A percentile compares a stretch with the other conserved stretches of the same genome.
Evolutionary conservation across 305 asterid species (phyloP).

Genomic region (Plantago coronopus): DNA sequence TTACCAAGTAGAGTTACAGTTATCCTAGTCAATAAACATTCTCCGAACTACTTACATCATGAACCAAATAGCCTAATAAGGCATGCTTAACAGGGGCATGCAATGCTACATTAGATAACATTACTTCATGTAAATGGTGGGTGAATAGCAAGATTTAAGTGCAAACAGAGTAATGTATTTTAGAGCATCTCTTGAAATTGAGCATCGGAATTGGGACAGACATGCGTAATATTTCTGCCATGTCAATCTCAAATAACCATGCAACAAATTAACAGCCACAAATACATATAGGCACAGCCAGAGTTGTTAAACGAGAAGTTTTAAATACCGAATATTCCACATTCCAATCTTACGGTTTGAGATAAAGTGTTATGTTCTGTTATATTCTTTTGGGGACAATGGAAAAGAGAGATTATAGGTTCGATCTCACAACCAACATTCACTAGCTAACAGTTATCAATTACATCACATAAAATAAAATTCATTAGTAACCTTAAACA

Average conservation of each 20-base stretch:
- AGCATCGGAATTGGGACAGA: too few relatives aligned
- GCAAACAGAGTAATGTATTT: too few relatives aligned
- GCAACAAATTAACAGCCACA: neutral
- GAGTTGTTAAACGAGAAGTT: neutral
- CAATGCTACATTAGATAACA: neutral
- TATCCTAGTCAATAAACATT: too few relatives aligned
- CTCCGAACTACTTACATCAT: neutral
- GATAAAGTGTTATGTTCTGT: constrained; percentile 3
- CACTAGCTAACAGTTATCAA: neutral
- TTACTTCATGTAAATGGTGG: too few relatives aligned
- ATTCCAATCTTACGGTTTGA: too few relatives aligned
- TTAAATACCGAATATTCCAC: too few relatives aligned
- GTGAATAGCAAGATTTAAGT: too few relatives aligned
- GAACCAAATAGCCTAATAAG: neutral
- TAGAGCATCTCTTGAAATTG: too few relatives aligned
- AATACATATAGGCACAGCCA: neutral
- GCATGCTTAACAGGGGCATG: neutral
- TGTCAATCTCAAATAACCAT: too few relatives aligned
- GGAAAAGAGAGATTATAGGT: constrained; percentile 2
- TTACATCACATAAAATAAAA: constrained; percentile 2
- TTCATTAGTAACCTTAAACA: too few relatives aligned
- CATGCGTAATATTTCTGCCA: too few relatives aligned
- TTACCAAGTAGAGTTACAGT: too few relatives aligned
- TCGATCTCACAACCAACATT: constrained; percentile 3
- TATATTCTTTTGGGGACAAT: neutral